Base-by-base conservation (phyloP, 129 eudicot genomes). In the Calendula officinalis region DNA sequence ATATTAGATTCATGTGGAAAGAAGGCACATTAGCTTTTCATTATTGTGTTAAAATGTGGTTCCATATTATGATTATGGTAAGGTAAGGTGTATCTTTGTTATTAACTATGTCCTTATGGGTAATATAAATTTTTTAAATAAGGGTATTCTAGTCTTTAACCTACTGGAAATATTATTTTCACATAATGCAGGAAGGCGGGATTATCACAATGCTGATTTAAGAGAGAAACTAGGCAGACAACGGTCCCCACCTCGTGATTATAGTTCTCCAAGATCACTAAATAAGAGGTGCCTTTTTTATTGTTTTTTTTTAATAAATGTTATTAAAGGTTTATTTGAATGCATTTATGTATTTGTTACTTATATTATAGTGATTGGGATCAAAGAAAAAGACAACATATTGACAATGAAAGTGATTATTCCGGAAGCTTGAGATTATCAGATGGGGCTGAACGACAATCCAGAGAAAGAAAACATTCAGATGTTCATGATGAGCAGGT, bases 191-290 rank as follows among this genome's bases (percentile, higher is more conserved):
- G 98, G 84, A 49, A 87, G 91, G 79, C 90, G 75, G 66, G 90
- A 82, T 35, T 13, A 79, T 56, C 75, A 73, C 10, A 80, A 75
- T 73, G 70, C 71, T 62, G 98, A 84, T 78, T 72, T 87, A 78
- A 84, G 98, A 72, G 86, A 82, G 51, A 87, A 74, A 78, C 72
- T 87, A 66, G 96, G 81, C 40, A 74, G 90, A 68, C 83, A 73
- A 52, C 84, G 67, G 33, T 87, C 96, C 50, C 88, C 98, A 48
- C 67, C 67, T 64, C 84, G 55, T 16, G 90, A 94, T 82, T 17
- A 75, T 69, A 77, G 66, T 70, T 80, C 84, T 58, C 80, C 71
- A 57, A 64, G 76, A 51, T 80, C 17, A 36, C 82, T 70, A 49
- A 80, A 63, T 75, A 66, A 66, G 63, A 86, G 81, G 95, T 86